Evolutionary conservation across 2,329 filamentous ascomycete genomes (phyloP), one percentile per base, ranked within the genome.

Genomic region (Aspergillus bombycis): DNA sequence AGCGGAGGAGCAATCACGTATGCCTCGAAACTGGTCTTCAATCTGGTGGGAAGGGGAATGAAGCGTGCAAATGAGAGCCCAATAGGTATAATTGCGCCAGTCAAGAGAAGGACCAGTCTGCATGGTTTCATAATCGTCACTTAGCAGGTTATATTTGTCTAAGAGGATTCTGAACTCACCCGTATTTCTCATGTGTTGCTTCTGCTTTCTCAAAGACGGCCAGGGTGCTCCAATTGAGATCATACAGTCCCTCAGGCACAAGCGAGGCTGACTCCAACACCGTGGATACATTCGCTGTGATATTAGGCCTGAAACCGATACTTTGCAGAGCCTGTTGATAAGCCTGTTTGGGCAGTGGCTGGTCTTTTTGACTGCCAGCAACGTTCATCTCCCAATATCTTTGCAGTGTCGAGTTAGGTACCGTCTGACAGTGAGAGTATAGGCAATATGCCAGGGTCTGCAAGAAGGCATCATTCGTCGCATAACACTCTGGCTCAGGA

Each of bases 391-490:
- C 58, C 58, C 58, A 61, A 34, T 46, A 61, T 55, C n/a, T 38
- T 30, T 61, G 50, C 28, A 61, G 6, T 1, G 21, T 36, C 1
- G 58, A 56, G 36, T 55, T 48, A 0, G 52, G 3, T 11, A n/a
- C 3, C 6, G 7, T 46, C 9, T 21, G 16, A 19, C 52, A 61
- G n/a, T 56, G 52, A 1, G 21, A 55, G 52, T 56, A 38, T 19
- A 61, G 32, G 38, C 58, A 61, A 41, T 61, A 61, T 6, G 58
- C 58, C 8, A 61, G 21, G 10, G 58, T 56, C n/a, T 61, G 58
- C 16, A 61, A 28, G 28, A 61, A 61, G 26, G 41, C 36, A 36
- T 61, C 38, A 2, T 56, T 61, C 7, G n/a, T 36, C 23, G 58
- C 58, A n/a, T 61, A 61, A 52, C 58, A 61, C 5, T 46, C 21